These are phyloP conservation scores for Monosporascus sp. DNA, from an alignment of 2,329 filamentous ascomycete genomes.

Conservation along the genomic window DNA sequence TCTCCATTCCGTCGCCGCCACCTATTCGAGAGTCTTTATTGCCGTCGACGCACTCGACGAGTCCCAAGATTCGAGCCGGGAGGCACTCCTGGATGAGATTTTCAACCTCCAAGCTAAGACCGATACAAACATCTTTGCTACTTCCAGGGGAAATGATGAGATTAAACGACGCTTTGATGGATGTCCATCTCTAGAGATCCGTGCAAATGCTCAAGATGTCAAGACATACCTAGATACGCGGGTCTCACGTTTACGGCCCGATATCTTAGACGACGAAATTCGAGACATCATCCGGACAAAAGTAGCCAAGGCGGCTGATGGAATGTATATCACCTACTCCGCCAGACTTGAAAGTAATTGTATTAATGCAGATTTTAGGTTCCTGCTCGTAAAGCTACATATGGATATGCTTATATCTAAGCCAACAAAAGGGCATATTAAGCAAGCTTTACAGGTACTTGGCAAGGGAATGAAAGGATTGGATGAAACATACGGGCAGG, in stretches of 20 bases:
- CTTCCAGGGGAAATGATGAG: slow-evolving; percentile 12
- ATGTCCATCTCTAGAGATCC: slow-evolving; percentile 21
- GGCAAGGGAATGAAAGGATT: slow-evolving; percentile 25
- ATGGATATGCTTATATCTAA: slow-evolving; percentile 26
- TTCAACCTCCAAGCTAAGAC: slow-evolving; percentile 5
- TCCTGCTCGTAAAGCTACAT: slow-evolving; percentile 33
- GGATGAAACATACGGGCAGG: slow-evolving; percentile 32
- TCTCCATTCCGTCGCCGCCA: slow-evolving; percentile 8
- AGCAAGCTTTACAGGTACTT: slow-evolving; percentile 24
- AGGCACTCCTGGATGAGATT: slow-evolving; percentile 5
- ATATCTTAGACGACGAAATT: slow-evolving; percentile 6
- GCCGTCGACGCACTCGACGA: slow-evolving; percentile 17
- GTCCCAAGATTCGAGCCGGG: slow-evolving; percentile 2
- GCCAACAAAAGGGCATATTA: slow-evolving; percentile 25
- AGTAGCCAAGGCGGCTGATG: slow-evolving; percentile 17
- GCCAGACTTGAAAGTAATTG: background rate
- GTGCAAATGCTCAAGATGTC: slow-evolving; percentile 25
- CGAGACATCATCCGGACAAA: slow-evolving; percentile 11
- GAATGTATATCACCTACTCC: slow-evolving; percentile 22
- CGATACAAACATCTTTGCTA: slow-evolving; percentile 10
- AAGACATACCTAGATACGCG: slow-evolving; percentile 19
- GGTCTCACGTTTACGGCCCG: slow-evolving; percentile 10
- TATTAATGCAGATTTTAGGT: slow-evolving; percentile 21
- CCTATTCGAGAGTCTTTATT: slow-evolving; percentile 17
- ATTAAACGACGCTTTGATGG: slow-evolving; percentile 8